Evolutionary conservation across 805 yeast species (phyloP).

Genomic region (Yarrowia hollandica): DNA sequence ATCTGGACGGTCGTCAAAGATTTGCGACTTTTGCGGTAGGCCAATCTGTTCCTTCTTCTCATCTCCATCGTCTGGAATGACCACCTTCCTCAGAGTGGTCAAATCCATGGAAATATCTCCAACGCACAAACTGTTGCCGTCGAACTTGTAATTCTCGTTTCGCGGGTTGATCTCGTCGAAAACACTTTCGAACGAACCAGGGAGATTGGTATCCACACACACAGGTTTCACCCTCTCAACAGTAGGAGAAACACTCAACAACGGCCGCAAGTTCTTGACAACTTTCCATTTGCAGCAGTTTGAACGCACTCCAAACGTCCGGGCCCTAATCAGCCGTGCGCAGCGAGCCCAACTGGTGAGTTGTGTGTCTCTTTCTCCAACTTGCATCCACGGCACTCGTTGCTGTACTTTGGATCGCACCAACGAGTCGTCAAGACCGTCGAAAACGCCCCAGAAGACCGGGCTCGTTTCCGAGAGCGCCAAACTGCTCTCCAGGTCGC

Average conservation of each 20-base stretch:
- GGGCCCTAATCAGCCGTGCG: neutral
- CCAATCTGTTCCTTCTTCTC: too few species aligned
- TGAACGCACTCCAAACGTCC: neutral
- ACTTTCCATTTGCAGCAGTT: neutral
- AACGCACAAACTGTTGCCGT: neutral
- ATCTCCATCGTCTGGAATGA: too few species aligned
- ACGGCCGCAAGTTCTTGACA: neutral
- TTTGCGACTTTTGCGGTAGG: too few species aligned
- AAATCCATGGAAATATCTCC: neutral
- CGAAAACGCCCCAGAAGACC: neutral
- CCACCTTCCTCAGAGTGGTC: neutral
- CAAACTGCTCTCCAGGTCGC: constrained; percentile 2
- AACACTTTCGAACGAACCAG: neutral
- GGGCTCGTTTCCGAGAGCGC: neutral
- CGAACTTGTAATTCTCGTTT: neutral
- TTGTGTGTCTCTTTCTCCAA: neutral
- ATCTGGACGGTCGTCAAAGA: neutral
- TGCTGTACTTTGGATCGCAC: neutral
- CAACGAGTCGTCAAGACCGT: neutral
- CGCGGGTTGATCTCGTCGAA: neutral
- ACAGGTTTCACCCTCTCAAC: neutral
- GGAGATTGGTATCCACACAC: neutral
- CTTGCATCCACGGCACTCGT: neutral
- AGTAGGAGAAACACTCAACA: neutral
- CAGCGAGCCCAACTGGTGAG: neutral